Evolutionary conservation across 2,329 filamentous ascomycete species (phyloP).

Genomic region (Talaromyces albobiverticillius): DNA sequence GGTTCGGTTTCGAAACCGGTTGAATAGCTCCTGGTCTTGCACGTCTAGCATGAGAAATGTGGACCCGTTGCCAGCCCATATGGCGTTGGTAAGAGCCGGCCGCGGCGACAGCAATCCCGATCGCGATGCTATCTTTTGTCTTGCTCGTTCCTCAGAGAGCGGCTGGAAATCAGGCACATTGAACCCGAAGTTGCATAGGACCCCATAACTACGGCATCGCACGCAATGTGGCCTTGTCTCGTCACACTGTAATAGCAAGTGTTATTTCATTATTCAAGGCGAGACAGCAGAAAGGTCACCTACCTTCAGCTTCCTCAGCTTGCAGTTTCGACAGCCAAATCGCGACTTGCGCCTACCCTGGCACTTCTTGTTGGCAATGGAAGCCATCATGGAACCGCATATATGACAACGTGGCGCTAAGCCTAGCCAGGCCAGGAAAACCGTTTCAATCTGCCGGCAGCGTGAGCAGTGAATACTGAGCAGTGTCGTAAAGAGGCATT

Average conservation of each 20-base stretch:
- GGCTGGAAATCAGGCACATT: background rate
- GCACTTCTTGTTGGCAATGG: background rate
- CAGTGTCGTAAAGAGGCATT: too few relatives aligned
- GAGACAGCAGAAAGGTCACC: slow-evolving; percentile 9
- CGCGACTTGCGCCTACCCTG: slow-evolving; percentile 35
- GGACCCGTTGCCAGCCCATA: background rate
- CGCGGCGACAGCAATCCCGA: background rate
- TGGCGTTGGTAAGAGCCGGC: background rate
- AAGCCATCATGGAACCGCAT: background rate
- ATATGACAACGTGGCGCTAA: background rate
- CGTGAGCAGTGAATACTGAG: too few relatives aligned
- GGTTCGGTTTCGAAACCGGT: background rate
- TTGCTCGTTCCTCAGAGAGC: background rate
- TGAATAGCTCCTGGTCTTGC: background rate
- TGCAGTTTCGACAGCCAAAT: slow-evolving; percentile 52
- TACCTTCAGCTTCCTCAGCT: slow-evolving; percentile 51
- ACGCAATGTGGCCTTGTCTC: background rate
- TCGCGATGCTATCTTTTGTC: background rate
- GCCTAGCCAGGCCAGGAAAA: background rate
- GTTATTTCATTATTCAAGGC: background rate
- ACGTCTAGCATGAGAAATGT: background rate
- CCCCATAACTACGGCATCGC: background rate
- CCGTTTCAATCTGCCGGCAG: too few relatives aligned
- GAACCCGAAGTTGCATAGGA: background rate
- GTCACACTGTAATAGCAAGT: background rate